Evolutionary conservation across 106 monocot species (phyloP), one percentile per base, ranked within the genome.

Genomic region (Dendrobium catenatum): DNA sequence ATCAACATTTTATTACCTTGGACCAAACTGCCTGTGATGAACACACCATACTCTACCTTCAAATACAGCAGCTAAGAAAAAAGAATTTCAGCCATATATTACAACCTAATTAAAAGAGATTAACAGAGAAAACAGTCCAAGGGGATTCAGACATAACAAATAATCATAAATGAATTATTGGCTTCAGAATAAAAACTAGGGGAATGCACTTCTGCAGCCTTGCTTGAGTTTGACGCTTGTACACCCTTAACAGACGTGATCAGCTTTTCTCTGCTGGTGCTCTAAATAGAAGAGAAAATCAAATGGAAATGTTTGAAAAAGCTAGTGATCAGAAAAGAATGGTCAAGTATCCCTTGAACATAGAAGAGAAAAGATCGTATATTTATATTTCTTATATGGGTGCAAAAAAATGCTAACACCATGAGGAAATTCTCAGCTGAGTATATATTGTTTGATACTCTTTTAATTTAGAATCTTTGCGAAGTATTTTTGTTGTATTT

Each of bases 211-310:
- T 66, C 26, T 5, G 24, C n/a, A 13, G 51, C 51, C 51, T 3
- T 51, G 13, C 17, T 51, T 48, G 27, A 49, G 24, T 49, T 51
- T 76, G 76, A 17, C 85, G 79, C 42, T 83, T 89, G 17, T 81
- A 83, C 1, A 58, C 33, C 55, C 82, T 76, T n/a, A 22, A n/a
- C 44, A 68, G 73, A 31, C 86, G 79, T 78, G 90, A 86, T 78
- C 58, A 86, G 18, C 77, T 86, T 84, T 86, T 90, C 82, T 88
- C 90, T 47, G 70, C 72, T 3, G 81, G 80, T 79, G 86, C 79
- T 67, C 82, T 92, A 94, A 90, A 97, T 76, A 97, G 91, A 46
- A 97, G 91, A 9, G 0, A 31, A 31, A 31, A 31, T 31, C 31
- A 31, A 31, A 97, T 13, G 72, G 29, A 22, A 67, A 37, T 19